Base-by-base conservation (phyloP, 2,329 filamentous ascomycete species). In the Colletotrichum noveboracense region DNA sequence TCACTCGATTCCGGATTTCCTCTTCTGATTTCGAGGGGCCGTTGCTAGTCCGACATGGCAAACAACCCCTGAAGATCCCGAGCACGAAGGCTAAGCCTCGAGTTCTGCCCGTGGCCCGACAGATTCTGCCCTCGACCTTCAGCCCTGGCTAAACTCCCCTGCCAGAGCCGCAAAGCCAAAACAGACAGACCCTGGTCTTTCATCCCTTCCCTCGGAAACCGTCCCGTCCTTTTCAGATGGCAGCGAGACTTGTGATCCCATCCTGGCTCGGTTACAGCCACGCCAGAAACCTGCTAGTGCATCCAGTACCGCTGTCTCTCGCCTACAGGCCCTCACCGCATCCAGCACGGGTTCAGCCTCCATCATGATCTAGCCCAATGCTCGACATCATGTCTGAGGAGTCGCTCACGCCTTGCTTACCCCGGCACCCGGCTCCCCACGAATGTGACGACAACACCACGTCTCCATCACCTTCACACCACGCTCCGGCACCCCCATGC, bases 131-230 rank as follows among this genome's bases (percentile, higher is more conserved):
- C 52, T 30, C 43, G 66, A 38, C 61, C 14, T 65, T 66, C 64
- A 74, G 71, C 74, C 74, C 58, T 76, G 70, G 71, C 70, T 30
- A 64, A 34, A 74, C 38, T 61, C 58, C 58, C 73, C 68, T 77
- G 73, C 69, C 52, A 66, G 75, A 76, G 75, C 73, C 75, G 68
- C 75, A 76, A 75, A 66, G 28, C 65, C 60, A 76, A 76, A 72
- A 76, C 75, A 73, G 68, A 73, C 64, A 61, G 18, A 30, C 58
- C 68, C 64, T 38, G 26, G 66, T 52, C 28, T 71, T 58, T 66
- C 56, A 65, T 66, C 65, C 70, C 71, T 69, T 76, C 70, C 38
- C 24, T 36, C 32, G 18, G 74, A 70, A 62, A 38, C 48, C 70
- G 48, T 74, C 48, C 64, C 65, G 38, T 74, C 38, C 60, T 69